phyloP scores from a whole-genome alignment of 768 basidiomycete genomes.

The Rhizopogon salebrosus region DNA sequence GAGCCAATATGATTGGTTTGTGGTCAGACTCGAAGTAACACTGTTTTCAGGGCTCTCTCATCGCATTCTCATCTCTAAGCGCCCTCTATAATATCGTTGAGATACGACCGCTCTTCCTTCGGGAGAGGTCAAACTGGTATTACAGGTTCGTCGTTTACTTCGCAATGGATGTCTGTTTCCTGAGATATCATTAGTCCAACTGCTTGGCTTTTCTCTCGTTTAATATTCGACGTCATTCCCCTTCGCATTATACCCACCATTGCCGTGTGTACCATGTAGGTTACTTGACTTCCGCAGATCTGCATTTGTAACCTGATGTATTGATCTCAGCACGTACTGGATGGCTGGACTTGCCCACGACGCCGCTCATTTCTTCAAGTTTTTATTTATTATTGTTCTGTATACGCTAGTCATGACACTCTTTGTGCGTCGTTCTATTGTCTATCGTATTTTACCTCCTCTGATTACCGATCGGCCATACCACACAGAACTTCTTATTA shows the following conservation, averaged over 20 bases:
- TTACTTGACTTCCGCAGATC: background rate
- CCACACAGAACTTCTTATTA: slow-evolving; percentile 80
- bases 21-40: slow-evolving; percentile 5
- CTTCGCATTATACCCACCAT: slow-evolving; percentile 87
- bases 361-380: slow-evolving; percentile 90
- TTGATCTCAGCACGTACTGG: slow-evolving; percentile 70
- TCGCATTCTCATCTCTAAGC: slow-evolving; percentile 88
- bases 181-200: slow-evolving; percentile 52
- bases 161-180: background rate
- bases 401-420: slow-evolving; percentile 84
- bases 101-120: slow-evolving; percentile 79
- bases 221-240: slow-evolving; percentile 87
- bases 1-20: slow-evolving; percentile 5
- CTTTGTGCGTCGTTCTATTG: slow-evolving; percentile 51
- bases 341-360: slow-evolving; percentile 86
- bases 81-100: slow-evolving; percentile 87
- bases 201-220: slow-evolving; percentile 84
- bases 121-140: slow-evolving; percentile 81
- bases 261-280: slow-evolving; percentile 78
- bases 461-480: background rate
- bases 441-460: background rate
- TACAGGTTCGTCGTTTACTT: slow-evolving; percentile 55
- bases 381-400: slow-evolving; percentile 81
- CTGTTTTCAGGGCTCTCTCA: slow-evolving; percentile 64
- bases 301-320: slow-evolving; percentile 4